Base-by-base conservation (phyloP, 371 early-diverging fungal species). In the Mortierella sp. region DNA sequence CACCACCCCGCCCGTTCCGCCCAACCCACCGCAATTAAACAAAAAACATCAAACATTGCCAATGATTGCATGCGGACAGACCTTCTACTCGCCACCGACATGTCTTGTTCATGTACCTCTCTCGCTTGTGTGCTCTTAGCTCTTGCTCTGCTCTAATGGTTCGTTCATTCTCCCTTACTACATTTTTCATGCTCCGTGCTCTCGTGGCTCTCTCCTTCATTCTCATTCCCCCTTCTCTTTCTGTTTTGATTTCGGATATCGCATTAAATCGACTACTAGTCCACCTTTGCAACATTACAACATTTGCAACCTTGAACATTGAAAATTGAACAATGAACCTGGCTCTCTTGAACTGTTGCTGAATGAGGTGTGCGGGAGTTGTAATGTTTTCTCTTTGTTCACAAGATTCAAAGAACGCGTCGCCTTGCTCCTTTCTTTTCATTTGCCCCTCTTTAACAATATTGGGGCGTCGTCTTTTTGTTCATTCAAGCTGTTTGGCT, bases 131-230 rank as follows among this genome's bases (percentile, higher is more conserved):
- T 43, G 5, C 43, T 43, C 43, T n/a, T n/a, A n/a, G 8, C 5
- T 43, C 5, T 43, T 43, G 43, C 43, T 43, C 8, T 43, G 43
- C 43, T 61, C 28, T 3, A 31, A 46, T 53, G 28, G 37, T n/a
- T 31, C n/a, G 16, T 54, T 55, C 73, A n/a, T 51, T 28, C 71
- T n/a, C 28, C 59, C 73, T n/a, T n/a, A n/a, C n/a, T n/a, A n/a
- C n/a, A n/a, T 46, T 46, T 43, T 46, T 64, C 37, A 21, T 64
- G 31, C 46, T 50, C 64, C 43, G 43, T 31, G 46, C 50, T 57
- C 61, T 54, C 75, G 44, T 48, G 24, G 26, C 55, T 57, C 28
- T 37, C 43, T 55, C 50, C 50, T 51, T 43, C 55, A 43, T 31
- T 71, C 46, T 57, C 71, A 48, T 54, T 71, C 14, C 10, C 48